Evolutionary conservation across 1,284 basidiomycete species (phyloP), one percentile per base, ranked within the genome.

Genomic region (Ganoderma lucidum): DNA sequence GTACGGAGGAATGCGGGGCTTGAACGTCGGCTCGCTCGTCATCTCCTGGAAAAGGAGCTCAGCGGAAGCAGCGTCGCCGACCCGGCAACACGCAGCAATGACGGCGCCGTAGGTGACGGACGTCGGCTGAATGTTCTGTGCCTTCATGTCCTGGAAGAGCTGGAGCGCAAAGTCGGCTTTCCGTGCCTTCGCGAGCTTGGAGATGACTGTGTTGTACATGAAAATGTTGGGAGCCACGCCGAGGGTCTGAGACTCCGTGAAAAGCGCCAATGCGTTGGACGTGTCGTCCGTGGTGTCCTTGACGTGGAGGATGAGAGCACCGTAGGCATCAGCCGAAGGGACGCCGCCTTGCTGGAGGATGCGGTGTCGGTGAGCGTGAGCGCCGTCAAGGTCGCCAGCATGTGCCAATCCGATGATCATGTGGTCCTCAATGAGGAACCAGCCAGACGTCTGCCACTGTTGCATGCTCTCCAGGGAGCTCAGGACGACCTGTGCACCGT

Each of bases 101-200:
- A 99, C 88, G 15, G 97, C 95, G 30, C 97, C 98, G 78, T 97
- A 99, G 0, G 97, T 98, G 72, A 99, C 96, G 2, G 93, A 94
- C 28, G 92, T 92, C 0, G 96, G 94, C 8, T 80, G 79, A 37
- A 97, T 76, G 8, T 87, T 83, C 51, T 80, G 81, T 64, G 87
- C 85, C 85, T 95, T 96, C 91, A 96, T 96, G 75, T 90, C 85
- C 65, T 90, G 86, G 86, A 98, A 98, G 69, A 97, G 83, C 75
- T 94, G 90, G 66, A 98, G 83, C 0, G 96, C 96, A 70, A 89
- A 85, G 74, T 96, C 95, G 0, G 96, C 95, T 81, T 97, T 97
- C 75, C 96, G 88, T 0, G 97, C 97, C 79, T 94, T 95, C 51
- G 95, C 92, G 8, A 98, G 86, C 82, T 97, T 97, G 71, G 94